phyloP scores from a whole-genome alignment of 768 basidiomycete genomes.

The Amyloporia xantha region DNA sequence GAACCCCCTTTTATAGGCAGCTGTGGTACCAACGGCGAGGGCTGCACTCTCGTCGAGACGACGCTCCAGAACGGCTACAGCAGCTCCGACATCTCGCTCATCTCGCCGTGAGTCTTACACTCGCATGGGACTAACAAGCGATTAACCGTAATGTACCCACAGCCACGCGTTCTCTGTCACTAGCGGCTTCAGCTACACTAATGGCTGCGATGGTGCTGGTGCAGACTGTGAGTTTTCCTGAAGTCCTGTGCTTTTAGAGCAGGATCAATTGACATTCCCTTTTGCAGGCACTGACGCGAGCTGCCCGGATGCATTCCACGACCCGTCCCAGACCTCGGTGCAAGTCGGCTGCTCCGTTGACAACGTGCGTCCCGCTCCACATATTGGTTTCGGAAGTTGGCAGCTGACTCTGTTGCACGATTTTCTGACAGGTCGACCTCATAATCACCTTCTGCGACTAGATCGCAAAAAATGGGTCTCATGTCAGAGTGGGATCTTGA shows the following conservation, averaged over 20 bases:
- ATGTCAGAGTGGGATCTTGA: no score
- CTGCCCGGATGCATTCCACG: slow-evolving; percentile 34
- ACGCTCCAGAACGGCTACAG: slow-evolving; percentile 36
- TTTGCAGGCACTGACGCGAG: slow-evolving; percentile 27
- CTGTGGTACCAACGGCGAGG: slow-evolving; percentile 36
- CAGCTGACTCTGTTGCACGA: not conserved
- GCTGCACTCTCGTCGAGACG: slow-evolving; percentile 35
- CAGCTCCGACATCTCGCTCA: slow-evolving; percentile 37
- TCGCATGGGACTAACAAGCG: not conserved
- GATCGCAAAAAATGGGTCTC: no score
- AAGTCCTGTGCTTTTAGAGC: not conserved
- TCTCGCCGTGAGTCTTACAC: slow-evolving; percentile 28
- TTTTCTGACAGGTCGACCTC: not conserved
- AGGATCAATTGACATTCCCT: not conserved
- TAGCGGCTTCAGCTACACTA: slow-evolving; percentile 31
- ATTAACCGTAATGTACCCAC: slow-evolving; percentile 9
- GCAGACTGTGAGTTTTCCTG: slow-evolving; percentile 31
- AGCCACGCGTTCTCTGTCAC: slow-evolving; percentile 31
- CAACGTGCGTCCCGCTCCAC: slow-evolving; percentile 24
- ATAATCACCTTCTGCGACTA: not conserved
- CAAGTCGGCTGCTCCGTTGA: slow-evolving; percentile 33
- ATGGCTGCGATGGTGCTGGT: slow-evolving; percentile 36
- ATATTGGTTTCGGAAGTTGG: not conserved
- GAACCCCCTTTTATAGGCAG: slow-evolving; percentile 23
- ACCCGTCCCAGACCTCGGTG: slow-evolving; percentile 28